Percentiles rank a stretch among this genome's conserved stretches.
These are phyloP conservation scores for Mesembryanthemum crystallinum DNA, from an alignment of 148 eudicot genomes.

Conservation along the genomic window DNA sequence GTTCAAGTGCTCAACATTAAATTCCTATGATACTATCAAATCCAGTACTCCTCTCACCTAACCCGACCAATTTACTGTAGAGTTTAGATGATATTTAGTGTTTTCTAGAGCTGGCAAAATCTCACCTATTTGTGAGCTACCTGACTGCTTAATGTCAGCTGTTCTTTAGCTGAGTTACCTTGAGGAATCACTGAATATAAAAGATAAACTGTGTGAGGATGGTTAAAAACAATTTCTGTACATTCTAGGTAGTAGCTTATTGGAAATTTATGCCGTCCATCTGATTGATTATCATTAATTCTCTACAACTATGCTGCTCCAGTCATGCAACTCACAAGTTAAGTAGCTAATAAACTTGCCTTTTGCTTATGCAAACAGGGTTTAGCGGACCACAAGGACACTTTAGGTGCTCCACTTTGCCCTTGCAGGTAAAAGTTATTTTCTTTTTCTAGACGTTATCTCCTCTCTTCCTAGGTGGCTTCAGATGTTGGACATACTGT, in stretches of 20 bases:
- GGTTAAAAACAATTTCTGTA: not conserved
- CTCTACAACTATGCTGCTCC: not conserved
- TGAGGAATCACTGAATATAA: not conserved
- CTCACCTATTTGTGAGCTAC: not conserved
- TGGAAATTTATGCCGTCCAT: not conserved
- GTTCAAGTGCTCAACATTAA: not conserved
- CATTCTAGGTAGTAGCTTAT: constrained; percentile 4
- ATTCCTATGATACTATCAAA: not conserved
- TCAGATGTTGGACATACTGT: not conserved
- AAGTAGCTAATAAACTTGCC: not conserved
- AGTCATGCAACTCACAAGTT: not conserved
- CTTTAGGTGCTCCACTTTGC: constrained; percentile 95
- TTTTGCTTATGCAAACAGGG: constrained; percentile 46
- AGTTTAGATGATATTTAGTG: not conserved
- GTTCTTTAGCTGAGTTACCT: not conserved
- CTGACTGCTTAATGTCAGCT: no score
- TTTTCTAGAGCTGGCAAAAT: no score
- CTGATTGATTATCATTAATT: not conserved
- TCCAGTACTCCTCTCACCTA: not conserved
- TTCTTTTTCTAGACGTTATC: not conserved
- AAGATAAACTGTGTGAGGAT: not conserved
- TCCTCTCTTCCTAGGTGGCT: constrained; percentile 1
- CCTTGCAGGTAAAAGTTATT: constrained; percentile 69
- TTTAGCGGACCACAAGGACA: constrained; percentile 91
- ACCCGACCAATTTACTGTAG: not conserved